Evolutionary conservation across 140 eudicot species (phyloP), one percentile per base, ranked within the genome.

Genomic region (Artemisia princeps): DNA sequence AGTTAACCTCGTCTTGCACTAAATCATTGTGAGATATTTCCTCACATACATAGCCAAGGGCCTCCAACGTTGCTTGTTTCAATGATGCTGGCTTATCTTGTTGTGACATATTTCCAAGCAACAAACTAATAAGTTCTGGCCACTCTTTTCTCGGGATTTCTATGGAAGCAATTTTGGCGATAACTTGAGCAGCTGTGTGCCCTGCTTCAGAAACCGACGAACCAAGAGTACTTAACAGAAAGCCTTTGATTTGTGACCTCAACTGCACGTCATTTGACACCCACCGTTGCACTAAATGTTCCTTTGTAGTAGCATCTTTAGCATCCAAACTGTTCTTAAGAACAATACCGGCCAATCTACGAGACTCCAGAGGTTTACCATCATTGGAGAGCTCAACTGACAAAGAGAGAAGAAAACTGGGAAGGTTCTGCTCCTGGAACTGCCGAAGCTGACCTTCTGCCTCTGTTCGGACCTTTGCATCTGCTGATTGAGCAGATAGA

Each of bases 291-390:
- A 77, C 69, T 6, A 87, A 84, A 11, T 77, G 76, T 57, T 87
- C 90, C 71, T 81, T 87, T 33, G 77, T 82, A 2, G 85, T 24
- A 22, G 84, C 85, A 68, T 90, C 97, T 72, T 90, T 90, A 23
- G 97, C 94, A 74, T 90, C 97, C 78, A 90, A 68, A 8, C 94
- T 80, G 65, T 90, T 90, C 76, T 90, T 90, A 20, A 90, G 84
- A 54, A 87, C 86, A 45, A 90, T 84, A 79, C 97, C 97, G 62
- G 97, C 97, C 72, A 90, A 78, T 64, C 87, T 83, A 33, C 97
- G 88, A 10, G 94, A 82, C 75, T 87, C 97, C 3, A 75, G 16
- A 48, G 97, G 97, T 53, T 90, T 90, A 1, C 78, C 87, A 73
- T 87, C 91, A 28, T 76, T 84, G 0, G 97, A 83, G 64, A 90